Evolutionary conservation across 2,329 filamentous ascomycete species (phyloP), one percentile per base, ranked within the genome.

Genomic region (Balansia obtecta): DNA sequence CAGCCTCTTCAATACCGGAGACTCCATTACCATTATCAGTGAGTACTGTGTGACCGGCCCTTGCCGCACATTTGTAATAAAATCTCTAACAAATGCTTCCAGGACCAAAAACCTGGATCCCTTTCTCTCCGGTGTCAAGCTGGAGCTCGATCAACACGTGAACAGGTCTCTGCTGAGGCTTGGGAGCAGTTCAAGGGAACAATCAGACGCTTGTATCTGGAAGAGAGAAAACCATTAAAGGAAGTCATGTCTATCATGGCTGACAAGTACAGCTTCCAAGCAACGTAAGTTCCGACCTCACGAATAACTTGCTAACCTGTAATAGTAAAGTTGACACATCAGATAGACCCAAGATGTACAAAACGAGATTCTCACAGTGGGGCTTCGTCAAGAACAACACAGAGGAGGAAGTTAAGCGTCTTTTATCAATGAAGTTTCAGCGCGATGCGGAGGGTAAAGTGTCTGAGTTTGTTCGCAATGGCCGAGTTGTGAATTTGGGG

Each of bases 381-480:
- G 73, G 73, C 0, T 76, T 76, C 53, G 73, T 72, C 40, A 76
- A 76, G 62, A 76, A 76, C 52, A 76, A 76, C 53, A 76, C 72
- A 41, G 73, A 76, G 52, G 72, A 74, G 27, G 73, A 76, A 51
- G 72, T 76, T 8, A 73, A 74, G 57, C 65, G 69, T 16, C 63
- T 76, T 46, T 61, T 76, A 9, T 73, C 71, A 39, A 71, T 74
- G 61, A 75, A 76, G 53, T 74, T 75, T 44, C 71, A 75, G 56
- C 71, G 73, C 42, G 73, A 74, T 56, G 73, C 73, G 4, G 69
- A 74, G 54, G 73, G 73, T 51, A 76, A 76, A 55, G 70, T 74
- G 30, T 75, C 73, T 1, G 70, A 74, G 47, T 76, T 76, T 53
- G 71, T 74, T 40, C 71, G 73, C 45, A 76, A 76, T 56, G 73